Evolutionary conservation across 1,284 basidiomycete species (phyloP).

Genomic region (Anthracocystis walkeri): DNA sequence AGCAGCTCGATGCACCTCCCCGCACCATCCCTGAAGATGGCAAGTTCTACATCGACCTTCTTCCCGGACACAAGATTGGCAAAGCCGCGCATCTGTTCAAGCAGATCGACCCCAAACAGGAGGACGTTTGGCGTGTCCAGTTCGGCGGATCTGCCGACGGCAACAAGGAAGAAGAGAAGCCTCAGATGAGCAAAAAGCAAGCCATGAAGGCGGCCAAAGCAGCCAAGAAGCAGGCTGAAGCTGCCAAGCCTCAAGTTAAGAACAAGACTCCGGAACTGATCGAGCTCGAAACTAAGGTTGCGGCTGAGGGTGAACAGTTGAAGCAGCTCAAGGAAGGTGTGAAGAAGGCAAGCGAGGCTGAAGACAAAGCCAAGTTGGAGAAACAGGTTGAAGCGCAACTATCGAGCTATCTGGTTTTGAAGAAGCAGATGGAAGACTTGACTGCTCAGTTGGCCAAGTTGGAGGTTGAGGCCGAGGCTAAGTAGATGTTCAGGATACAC

Average conservation of each 20-base stretch:
- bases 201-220: slow-evolving; percentile 66
- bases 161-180: slow-evolving; percentile 44
- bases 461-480: slow-evolving; percentile 31
- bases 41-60: slow-evolving; percentile 79
- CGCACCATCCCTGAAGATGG: slow-evolving; percentile 74
- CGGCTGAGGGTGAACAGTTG: slow-evolving; percentile 55
- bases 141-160: slow-evolving; percentile 77
- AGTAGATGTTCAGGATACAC: slow-evolving; percentile 8
- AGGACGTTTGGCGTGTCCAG: slow-evolving; percentile 81
- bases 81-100: slow-evolving; percentile 91
- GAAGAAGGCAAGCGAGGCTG: slow-evolving; percentile 41
- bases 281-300: slow-evolving; percentile 53
- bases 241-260: slow-evolving; percentile 48
- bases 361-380: slow-evolving; percentile 54
- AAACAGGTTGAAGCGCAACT: slow-evolving; percentile 32
- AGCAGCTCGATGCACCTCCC: slow-evolving; percentile 89
- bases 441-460: slow-evolving; percentile 37
- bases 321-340: slow-evolving; percentile 55
- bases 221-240: slow-evolving; percentile 59
- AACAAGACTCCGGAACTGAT: slow-evolving; percentile 61
- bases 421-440: slow-evolving; percentile 44
- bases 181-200: slow-evolving; percentile 65
- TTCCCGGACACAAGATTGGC: slow-evolving; percentile 87
- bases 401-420: slow-evolving; percentile 28
- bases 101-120: slow-evolving; percentile 91